Evolutionary conservation across 2,329 filamentous ascomycete genomes (phyloP).

Genomic region (Ophiosphaerella herpotricha): DNA sequence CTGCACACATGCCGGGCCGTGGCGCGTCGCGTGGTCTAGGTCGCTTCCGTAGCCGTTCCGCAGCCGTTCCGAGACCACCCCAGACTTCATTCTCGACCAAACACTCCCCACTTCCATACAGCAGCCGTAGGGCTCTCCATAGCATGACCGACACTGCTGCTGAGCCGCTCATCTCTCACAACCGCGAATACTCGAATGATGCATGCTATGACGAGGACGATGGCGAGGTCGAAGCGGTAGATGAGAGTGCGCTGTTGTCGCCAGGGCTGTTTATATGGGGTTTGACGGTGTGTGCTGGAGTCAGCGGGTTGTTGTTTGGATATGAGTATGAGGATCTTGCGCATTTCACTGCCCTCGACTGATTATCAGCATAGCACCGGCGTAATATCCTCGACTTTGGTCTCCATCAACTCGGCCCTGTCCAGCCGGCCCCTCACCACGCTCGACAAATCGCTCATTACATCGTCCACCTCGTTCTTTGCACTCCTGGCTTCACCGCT

Average conservation of each 20-base stretch:
- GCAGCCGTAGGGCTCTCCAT: constrained; percentile 30
- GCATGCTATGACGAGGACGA: constrained; percentile 14
- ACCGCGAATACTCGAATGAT: constrained; percentile 13
- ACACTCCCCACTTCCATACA: neutral
- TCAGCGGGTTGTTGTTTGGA: constrained; percentile 64
- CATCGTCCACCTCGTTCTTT: constrained; percentile 61
- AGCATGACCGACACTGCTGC: constrained; percentile 37
- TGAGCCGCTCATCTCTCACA: constrained; percentile 37
- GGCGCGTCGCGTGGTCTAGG: no score
- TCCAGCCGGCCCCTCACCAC: constrained; percentile 56
- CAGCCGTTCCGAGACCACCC: no score
- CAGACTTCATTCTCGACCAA: no score
- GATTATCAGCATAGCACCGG: constrained; percentile 52
- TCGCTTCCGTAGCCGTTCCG: no score
- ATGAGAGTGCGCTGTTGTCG: constrained; percentile 35
- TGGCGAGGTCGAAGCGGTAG: constrained; percentile 26
- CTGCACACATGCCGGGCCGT: no score
- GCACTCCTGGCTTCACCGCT: constrained; percentile 62
- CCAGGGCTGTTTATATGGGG: constrained; percentile 57
- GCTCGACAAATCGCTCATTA: constrained; percentile 63
- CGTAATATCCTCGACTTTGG: constrained; percentile 64
- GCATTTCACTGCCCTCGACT: neutral
- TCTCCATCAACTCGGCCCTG: constrained; percentile 60
- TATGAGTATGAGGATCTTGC: constrained; percentile 56
- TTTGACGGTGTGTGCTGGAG: constrained; percentile 61